Evolutionary conservation across 2,329 filamentous ascomycete species (phyloP), one percentile per base, ranked within the genome.

Genomic region (Cladosporium sp.): DNA sequence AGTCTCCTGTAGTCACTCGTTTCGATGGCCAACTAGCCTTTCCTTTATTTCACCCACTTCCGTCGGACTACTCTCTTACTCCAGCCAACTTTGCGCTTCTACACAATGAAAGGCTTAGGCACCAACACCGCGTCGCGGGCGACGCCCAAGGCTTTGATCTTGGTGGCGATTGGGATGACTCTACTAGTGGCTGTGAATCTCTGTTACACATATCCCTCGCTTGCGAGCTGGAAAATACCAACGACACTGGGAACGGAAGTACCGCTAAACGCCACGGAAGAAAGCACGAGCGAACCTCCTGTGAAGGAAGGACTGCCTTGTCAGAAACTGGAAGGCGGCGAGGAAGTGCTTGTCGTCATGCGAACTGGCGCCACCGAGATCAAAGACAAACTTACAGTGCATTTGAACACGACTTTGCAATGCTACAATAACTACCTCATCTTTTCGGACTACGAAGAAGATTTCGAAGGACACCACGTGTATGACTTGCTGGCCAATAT

Each of bases 291-390:
- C 23, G 33, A 44, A 50, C 28, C 40, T 12, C 26, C 16, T 8
- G 31, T 23, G 21, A 1, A 55, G 55, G 50, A 63, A 33, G 31
- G 29, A 1, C 60, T 63, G 6, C 60, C 60, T 3, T 63, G 60
- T 26, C 29, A 63, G 50, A 29, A 55, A 14, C 18, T 63, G 33
- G n/a, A 55, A 44, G 60, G 60, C 35, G 60, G 60, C 50, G 49
- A 84, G 3, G 80, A 88, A 71, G 75, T 87, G 56, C 82, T 87
- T 66, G 80, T 88, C 18, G 77, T 87, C 11, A 78, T 88, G 67
- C 83, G 84, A 68, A 88, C 86, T 0, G 86, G 85, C 62, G 85
- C 85, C 18, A 85, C 84, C 8, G 85, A 88, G 69, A 80, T 84
- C 16, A 74, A 78, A 62, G 80, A 83, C 31, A 86, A 86, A 71